phyloP scores from a whole-genome alignment of 2,329 filamentous ascomycete genomes.

The Microthyrium microscopicum region DNA sequence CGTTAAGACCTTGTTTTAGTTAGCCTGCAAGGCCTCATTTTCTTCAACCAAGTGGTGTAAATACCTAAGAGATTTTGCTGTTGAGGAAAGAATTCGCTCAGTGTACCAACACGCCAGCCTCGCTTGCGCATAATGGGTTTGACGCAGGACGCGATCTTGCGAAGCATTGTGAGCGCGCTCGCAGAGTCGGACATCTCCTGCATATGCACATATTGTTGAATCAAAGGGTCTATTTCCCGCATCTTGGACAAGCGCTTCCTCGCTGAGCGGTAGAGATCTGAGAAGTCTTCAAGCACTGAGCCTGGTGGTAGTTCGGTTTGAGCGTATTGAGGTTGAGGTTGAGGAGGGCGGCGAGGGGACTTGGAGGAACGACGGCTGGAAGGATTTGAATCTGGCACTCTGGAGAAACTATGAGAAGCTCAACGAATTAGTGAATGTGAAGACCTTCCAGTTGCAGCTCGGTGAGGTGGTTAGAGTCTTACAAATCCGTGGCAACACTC shows the following conservation, averaged over 20 bases:
- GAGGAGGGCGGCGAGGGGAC: no score
- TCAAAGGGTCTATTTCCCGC: slow-evolving; percentile 28
- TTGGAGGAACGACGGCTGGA: no score
- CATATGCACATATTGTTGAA: slow-evolving; percentile 33
- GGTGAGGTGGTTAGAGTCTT: no score
- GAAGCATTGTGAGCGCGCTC: slow-evolving; percentile 42
- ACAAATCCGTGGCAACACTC: no score
- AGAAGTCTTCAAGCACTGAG: not conserved
- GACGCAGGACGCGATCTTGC: slow-evolving; percentile 70
- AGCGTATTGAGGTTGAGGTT: no score
- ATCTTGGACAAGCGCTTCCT: not conserved
- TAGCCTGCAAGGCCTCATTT: no score
- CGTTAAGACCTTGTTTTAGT: slow-evolving; percentile 61
- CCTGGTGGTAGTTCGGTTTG: not conserved
- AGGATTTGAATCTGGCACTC: no score
- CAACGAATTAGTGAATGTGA: no score
- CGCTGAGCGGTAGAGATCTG: no score
- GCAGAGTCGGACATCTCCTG: slow-evolving; percentile 26
- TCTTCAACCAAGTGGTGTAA: slow-evolving; percentile 9
- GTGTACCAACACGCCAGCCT: slow-evolving; percentile 59
- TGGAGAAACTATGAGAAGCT: no score
- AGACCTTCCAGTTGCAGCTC: no score
- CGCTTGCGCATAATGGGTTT: slow-evolving; percentile 90
- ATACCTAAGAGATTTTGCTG: slow-evolving; percentile 55
- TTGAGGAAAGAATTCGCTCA: slow-evolving; percentile 73